Base-by-base conservation (phyloP, 495 filamentous ascomycete genomes). In the Xylaria castorea region DNA sequence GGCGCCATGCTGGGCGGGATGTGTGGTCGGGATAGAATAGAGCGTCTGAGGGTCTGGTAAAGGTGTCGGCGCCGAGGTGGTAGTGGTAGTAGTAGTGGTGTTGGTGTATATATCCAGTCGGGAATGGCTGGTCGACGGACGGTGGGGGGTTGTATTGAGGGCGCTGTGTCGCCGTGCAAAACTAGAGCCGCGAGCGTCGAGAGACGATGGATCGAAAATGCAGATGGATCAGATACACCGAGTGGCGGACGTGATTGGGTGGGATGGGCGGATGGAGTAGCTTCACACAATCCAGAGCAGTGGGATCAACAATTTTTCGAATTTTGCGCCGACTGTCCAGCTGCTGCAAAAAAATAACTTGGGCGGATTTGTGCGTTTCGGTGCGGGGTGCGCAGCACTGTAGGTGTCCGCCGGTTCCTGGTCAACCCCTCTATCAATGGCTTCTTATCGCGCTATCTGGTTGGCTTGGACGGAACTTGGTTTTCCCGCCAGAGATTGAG, bases 1-100 rank as follows among this genome's bases (percentile, higher is more conserved):
- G 87, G 87, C 83, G 87, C 87, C 87, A 89, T 89, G 80, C 81
- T 86, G 83, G 81, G 78, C 77, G 71, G 63, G 42, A 44, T 22
- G 51, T 66, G 66, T 32, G 11, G 62, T 20, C n/a, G 27, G 67
- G 48, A 51, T 36, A 63, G 64, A 68, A 51, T 57, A 55, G 46
- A 36, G 64, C 46, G 64, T 2, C 32, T 8, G 22, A 16, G 40
- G 30, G 11, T 36, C 12, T 48, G 25, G n/a, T 11, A 60, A 5
- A 18, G 32, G 8, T 46, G 42, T 63, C 68, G 44, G 44, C 68
- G 58, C 68, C 68, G 44, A 27, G 48, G 32, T 66, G 42, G 14
- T 34, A 6, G 22, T 30, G 34, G 57, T 38, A 12, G 32, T 32
- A 6, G 57, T 60, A 20, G 44, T 64, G 20, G 38, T 64, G 12